Percentiles rank a stretch among this genome's conserved stretches.
These are phyloP conservation scores for Calamus simplicifolius DNA, from an alignment of 176 grass and related monocot genomes.

Conservation along the genomic window DNA sequence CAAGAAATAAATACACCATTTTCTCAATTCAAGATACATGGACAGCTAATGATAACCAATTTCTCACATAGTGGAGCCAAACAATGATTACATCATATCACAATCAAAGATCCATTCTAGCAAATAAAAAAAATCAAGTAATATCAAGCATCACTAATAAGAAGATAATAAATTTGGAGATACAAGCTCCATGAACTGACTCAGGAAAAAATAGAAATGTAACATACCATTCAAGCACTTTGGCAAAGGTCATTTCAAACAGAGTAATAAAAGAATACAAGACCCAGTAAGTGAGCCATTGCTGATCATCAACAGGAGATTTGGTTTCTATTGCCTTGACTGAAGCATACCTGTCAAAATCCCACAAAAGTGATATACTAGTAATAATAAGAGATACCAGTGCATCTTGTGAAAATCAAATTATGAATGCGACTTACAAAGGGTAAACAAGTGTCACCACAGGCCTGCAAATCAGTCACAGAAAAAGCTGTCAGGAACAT, in stretches of 20 bases:
- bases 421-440: slow-evolving; percentile 47
- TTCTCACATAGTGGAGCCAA: too few relatives aligned
- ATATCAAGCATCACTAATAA: not conserved
- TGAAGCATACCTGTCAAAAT: slow-evolving; percentile 74
- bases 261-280: slow-evolving; percentile 95
- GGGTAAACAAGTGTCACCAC: slow-evolving; percentile 91
- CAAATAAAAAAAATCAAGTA: too few relatives aligned
- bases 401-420: not conserved
- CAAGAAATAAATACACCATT: too few relatives aligned
- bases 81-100: too few relatives aligned
- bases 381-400: not conserved
- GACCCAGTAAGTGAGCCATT: slow-evolving; percentile 99
- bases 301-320: slow-evolving; percentile 83
- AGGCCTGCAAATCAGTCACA: slow-evolving; percentile 41
- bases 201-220: not conserved
- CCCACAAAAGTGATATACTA: slow-evolving; percentile 5
- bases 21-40: too few relatives aligned
- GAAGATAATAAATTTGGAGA: slow-evolving; percentile 4
- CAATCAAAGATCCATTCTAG: too few relatives aligned
- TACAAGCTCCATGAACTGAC: not conserved
- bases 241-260: slow-evolving; percentile 90
- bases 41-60: too few relatives aligned
- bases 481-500: not conserved
- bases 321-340: slow-evolving; percentile 97
- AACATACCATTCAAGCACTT: slow-evolving; percentile 68